Evolutionary conservation across 129 eudicot species (phyloP), one percentile per base, ranked within the genome.

Genomic region (Helichrysum umbraculigerum): DNA sequence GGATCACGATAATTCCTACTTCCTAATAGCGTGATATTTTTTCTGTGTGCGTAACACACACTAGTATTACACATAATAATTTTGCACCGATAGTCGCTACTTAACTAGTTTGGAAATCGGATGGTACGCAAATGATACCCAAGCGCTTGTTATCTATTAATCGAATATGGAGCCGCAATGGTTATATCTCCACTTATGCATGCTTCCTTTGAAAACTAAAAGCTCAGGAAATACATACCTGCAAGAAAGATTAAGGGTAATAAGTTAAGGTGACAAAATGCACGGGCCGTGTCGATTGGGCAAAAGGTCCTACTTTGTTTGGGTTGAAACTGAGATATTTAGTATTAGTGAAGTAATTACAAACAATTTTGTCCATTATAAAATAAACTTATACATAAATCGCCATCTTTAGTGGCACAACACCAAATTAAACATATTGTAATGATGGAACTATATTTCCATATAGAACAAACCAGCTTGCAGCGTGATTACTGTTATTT

Each of bases 191-290:
- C 85, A 61, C 6, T 37, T 59, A 80, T 25, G 72, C 99, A 87
- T 65, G 96, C 82, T 89, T 95, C 99, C 84, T 89, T 88, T 1
- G 97, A 96, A 62, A 95, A 86, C 76, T 81, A 79, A 82, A 95
- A 95, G 93, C 94, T 95, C 71, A 89, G 73, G 70, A 96, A 95
- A 69, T 82, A 87, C 99, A 94, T 95, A 92, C 96, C 97, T 95
- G 83, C 89, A 82, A 29, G 51, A 81, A 16, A 61, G 37, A 68
- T 29, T 8, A 76, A 32, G 65, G 15, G 52, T 59, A 47, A 8
- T 47, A 64, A 76, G 12, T 7, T 4, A 16, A 61, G 14, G 67
- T 32, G 17, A 6, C 41, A 61, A 61, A 25, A 9, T 28, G 66
- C 2, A 19, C 25, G 1, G 41, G 9, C 41, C 9, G 41, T 35